Percentiles rank a stretch among this genome's conserved stretches.
phyloP scores from a whole-genome alignment of 768 basidiomycete genomes.

The Termitomyces sp. region DNA sequence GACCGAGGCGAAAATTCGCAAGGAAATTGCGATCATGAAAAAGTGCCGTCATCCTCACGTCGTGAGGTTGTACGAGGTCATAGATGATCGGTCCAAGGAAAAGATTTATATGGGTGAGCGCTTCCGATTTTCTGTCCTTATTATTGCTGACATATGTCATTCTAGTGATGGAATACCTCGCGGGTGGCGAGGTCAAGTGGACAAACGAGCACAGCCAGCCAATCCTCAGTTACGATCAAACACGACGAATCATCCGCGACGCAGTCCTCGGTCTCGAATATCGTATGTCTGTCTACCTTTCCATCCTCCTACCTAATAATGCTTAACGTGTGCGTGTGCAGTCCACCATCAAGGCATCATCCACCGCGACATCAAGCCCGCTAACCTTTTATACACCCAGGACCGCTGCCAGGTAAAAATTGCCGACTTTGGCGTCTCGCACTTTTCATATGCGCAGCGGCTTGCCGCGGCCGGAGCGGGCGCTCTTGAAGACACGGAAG shows the following conservation, averaged over 20 bases:
- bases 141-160: too few species aligned
- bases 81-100: constrained; percentile 85
- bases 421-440: constrained; percentile 96
- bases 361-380: constrained; percentile 98
- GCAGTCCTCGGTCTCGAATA: constrained; percentile 94
- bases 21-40: constrained; percentile 99
- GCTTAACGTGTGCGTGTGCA: constrained; percentile 27
- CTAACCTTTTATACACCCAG: constrained; percentile 88
- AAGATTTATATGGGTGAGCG: constrained; percentile 90
- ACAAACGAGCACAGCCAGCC: constrained; percentile 60
- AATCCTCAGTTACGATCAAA: constrained; percentile 78
- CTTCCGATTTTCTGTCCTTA: too few species aligned
- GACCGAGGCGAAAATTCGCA: constrained; percentile 79
- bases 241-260: constrained; percentile 86
- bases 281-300: constrained; percentile 56
- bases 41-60: constrained; percentile 89
- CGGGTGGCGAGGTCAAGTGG: constrained; percentile 95
- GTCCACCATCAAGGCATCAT: constrained; percentile 98
- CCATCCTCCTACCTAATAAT: background rate
- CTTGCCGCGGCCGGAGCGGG: constrained; percentile 56
- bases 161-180: constrained; percentile 97
- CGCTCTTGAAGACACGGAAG: constrained; percentile 43
- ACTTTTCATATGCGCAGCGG: constrained; percentile 88
- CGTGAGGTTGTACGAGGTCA: constrained; percentile 88
- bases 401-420: constrained; percentile 93